phyloP scores from a whole-genome alignment of 768 basidiomycete species.

The Fomitopsis serialis region DNA sequence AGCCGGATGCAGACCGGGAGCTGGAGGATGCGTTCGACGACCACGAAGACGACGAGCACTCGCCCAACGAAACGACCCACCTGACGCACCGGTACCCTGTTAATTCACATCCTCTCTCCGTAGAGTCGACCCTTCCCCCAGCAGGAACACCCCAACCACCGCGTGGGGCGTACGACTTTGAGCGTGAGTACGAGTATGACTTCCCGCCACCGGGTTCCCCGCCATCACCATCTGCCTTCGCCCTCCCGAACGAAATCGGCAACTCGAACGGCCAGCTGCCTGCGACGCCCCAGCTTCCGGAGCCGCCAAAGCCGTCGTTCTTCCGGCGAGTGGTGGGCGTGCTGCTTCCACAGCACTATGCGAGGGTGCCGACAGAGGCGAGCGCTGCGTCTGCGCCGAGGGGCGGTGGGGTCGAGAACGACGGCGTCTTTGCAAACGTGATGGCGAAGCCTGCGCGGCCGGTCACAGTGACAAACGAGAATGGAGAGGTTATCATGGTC shows the following conservation, averaged over 20 bases:
- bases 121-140: conserved; percentile 18
- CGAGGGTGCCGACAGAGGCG: conserved; percentile 39
- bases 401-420: conserved; percentile 77
- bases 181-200: conserved; percentile 64
- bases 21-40: conserved; percentile 78
- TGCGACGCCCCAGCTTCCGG: conserved; percentile 36
- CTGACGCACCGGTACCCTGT: conserved; percentile 25
- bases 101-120: conserved; percentile 22
- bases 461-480: conserved; percentile 39
- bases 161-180: conserved; percentile 69
- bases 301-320: conserved; percentile 39
- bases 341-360: conserved; percentile 63
- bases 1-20: conserved; percentile 48
- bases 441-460: conserved; percentile 72
- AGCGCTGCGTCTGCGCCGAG: conserved; percentile 21
- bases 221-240: conserved; percentile 49
- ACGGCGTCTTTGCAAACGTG: conserved; percentile 95
- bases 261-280: conserved; percentile 70
- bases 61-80: conserved; percentile 28
- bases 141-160: conserved; percentile 14
- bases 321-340: conserved; percentile 55
- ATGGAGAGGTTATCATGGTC: conserved; percentile 56
- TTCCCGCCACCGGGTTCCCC: conserved; percentile 79
- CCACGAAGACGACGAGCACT: conserved; percentile 29
- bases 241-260: conserved; percentile 62